Percentiles rank a stretch among this genome's conserved stretches.
Evolutionary conservation across 306 rosid species (phyloP).

Genomic region (Trichosanthes truncata): DNA sequence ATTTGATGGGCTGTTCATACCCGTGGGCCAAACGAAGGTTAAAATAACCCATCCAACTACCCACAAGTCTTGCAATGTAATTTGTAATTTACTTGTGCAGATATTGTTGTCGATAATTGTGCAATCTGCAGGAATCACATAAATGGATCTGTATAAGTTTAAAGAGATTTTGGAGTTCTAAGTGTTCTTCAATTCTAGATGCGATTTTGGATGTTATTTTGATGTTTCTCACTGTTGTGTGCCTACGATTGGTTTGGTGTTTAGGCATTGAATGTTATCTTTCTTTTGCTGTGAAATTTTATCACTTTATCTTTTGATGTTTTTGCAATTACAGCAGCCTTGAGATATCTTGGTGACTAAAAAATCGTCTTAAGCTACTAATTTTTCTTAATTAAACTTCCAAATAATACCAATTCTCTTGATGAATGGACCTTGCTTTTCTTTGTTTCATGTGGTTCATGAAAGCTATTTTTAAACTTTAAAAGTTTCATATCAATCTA

Average conservation of each 20-base stretch:
- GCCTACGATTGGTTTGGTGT: not conserved
- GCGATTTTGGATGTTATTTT: not conserved
- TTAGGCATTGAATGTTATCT: constrained; percentile 80
- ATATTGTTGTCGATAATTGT: constrained; percentile 87
- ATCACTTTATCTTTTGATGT: not conserved
- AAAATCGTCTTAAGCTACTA: not conserved
- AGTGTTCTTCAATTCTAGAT: not conserved
- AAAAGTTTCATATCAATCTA: not conserved
- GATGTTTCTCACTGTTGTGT: not conserved
- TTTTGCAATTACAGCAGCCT: no score
- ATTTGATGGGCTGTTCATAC: no score
- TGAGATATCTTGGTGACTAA: not conserved
- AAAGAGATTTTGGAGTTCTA: not conserved
- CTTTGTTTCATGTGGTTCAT: not conserved
- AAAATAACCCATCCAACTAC: no score
- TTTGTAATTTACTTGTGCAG: constrained; percentile 23
- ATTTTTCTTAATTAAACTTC: not conserved
- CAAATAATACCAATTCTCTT: not conserved
- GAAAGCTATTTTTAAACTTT: no score
- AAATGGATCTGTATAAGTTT: constrained; percentile 83
- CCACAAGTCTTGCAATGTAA: not conserved
- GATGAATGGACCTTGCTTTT: not conserved
- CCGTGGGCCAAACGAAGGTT: no score
- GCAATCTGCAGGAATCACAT: constrained; percentile 95
- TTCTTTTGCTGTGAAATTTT: not conserved